These are phyloP conservation scores for Parietaria judaica DNA, from an alignment of 306 rosid species.

Conservation along the genomic window DNA sequence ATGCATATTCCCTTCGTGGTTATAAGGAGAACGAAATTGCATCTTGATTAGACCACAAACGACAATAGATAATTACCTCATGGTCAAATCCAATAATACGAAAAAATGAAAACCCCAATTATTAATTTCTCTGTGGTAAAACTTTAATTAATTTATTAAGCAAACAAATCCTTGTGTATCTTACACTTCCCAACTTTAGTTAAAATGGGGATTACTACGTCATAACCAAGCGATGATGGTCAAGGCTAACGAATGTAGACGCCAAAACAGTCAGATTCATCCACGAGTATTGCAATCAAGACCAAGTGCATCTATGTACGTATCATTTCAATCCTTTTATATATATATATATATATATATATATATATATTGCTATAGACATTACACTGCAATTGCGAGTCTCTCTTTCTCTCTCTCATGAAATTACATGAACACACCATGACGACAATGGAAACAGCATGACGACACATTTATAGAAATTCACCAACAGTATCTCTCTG, in stretches of 20 bases:
- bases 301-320: slow-evolving; percentile 24
- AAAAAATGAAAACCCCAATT: no score
- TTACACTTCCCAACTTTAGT: neutral
- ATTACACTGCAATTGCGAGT: slow-evolving; percentile 1
- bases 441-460: slow-evolving; percentile 22
- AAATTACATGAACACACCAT: slow-evolving; percentile 28
- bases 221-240: no score
- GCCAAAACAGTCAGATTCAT: slow-evolving; percentile 17
- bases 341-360: no score
- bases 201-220: neutral
- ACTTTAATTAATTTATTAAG: neutral
- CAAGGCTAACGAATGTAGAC: slow-evolving; percentile 12
- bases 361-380: no score
- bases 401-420: slow-evolving; percentile 4
- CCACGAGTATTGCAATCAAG: neutral
- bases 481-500: neutral
- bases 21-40: no score
- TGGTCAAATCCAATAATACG: no score
- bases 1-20: no score
- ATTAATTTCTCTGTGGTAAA: no score
- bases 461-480: slow-evolving; percentile 8
- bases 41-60: no score
- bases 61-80: no score
- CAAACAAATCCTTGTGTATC: neutral
- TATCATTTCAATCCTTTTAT: no score